These are phyloP conservation scores for Fusarium marasasianum DNA, from an alignment of 2,329 filamentous ascomycete genomes.

Conservation along the genomic window DNA sequence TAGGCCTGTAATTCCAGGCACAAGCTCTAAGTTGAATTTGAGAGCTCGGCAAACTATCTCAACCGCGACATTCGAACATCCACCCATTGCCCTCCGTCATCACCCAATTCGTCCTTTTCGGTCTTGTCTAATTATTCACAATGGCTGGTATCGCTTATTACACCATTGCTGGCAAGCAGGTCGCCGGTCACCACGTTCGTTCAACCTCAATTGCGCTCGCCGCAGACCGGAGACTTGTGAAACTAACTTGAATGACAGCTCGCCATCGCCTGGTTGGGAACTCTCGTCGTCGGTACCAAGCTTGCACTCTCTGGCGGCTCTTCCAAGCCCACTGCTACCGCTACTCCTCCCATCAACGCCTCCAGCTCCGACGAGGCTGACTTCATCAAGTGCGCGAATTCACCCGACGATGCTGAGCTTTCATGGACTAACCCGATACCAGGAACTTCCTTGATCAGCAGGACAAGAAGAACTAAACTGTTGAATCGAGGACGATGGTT, in stretches of 20 bases:
- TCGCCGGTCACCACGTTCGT: constrained; percentile 70
- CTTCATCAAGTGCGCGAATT: constrained; percentile 69
- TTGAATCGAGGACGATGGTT: constrained; percentile 25
- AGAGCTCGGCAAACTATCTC: constrained; percentile 45
- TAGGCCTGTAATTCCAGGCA: constrained; percentile 50
- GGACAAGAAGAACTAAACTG: constrained; percentile 53
- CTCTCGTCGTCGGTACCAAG: constrained; percentile 61
- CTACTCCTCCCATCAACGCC: constrained; percentile 69
- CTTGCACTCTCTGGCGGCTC: constrained; percentile 56
- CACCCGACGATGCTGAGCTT: constrained; percentile 3
- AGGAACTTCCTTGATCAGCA: constrained; percentile 55
- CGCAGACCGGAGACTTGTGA: background rate
- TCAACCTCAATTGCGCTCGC: constrained; percentile 23
- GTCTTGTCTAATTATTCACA: constrained; percentile 37
- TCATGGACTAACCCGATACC: constrained; percentile 38
- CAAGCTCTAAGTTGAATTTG: constrained; percentile 35
- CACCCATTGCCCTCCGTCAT: constrained; percentile 44
- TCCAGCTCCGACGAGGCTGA: constrained; percentile 70
- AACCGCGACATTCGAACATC: constrained; percentile 40
- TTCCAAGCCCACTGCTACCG: constrained; percentile 54
- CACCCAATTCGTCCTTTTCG: constrained; percentile 43
- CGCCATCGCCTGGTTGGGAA: constrained; percentile 64
- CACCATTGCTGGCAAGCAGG: constrained; percentile 66
- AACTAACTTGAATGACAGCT: constrained; percentile 54
- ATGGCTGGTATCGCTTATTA: constrained; percentile 58